Conservation (phyloP, 1,284 basidiomycete species). For the Sporisorium sorghi region DNA sequence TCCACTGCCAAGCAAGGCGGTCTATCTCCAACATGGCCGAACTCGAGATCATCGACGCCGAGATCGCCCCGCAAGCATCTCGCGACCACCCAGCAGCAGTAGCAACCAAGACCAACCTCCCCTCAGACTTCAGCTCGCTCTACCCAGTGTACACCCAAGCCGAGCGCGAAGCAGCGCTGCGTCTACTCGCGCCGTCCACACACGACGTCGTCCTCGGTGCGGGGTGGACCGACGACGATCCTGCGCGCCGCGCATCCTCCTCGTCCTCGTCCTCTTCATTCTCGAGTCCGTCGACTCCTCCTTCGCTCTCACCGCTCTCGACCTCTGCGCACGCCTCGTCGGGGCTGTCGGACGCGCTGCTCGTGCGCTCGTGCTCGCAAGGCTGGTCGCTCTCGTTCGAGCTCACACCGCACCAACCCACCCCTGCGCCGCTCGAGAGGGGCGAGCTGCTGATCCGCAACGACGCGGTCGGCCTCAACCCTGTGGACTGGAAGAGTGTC, state of each 20-base stretch:
- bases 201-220: slow-evolving; percentile 52
- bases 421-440: slow-evolving; percentile 21
- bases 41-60: slow-evolving; percentile 43
- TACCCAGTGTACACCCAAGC: slow-evolving; percentile 26
- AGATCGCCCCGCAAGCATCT: slow-evolving; percentile 21
- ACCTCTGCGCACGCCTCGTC: neutral
- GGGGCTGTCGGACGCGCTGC: slow-evolving; percentile 37
- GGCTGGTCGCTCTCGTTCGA: slow-evolving; percentile 62
- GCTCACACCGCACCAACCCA: slow-evolving; percentile 40
- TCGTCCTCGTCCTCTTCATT: slow-evolving; percentile 22
- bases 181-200: slow-evolving; percentile 30
- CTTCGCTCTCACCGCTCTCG: neutral
- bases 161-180: slow-evolving; percentile 38
- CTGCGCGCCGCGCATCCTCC: slow-evolving; percentile 11
- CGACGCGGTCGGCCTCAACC: slow-evolving; percentile 56
- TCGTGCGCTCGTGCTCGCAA: slow-evolving; percentile 55
- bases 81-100: neutral
- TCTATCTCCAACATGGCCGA: slow-evolving; percentile 18
- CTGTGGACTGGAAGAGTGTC: slow-evolving; percentile 60
- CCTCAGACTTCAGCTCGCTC: slow-evolving; percentile 3
- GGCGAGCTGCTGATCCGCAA: slow-evolving; percentile 53
- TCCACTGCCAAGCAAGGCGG: neutral
- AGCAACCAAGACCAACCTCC: neutral
- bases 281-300: slow-evolving; percentile 10
- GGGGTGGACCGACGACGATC: slow-evolving; percentile 34